These are phyloP conservation scores for Zangia roseola DNA, from an alignment of 768 basidiomycete genomes.

Conservation along the genomic window DNA sequence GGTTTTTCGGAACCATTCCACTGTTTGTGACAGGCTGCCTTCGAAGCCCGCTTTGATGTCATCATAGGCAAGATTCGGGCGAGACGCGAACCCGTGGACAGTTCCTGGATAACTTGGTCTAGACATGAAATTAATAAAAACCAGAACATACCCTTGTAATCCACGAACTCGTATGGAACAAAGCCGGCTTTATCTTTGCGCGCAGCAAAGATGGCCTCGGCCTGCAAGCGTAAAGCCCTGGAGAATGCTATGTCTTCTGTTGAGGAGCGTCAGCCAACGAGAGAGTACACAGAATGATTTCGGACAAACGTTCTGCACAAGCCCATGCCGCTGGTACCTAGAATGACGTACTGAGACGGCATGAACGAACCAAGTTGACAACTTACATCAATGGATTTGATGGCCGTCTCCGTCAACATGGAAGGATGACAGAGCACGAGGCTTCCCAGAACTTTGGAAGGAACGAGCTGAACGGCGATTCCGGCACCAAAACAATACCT, in stretches of 20 bases:
- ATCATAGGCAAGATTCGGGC: conserved; percentile 42
- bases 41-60: conserved; percentile 47
- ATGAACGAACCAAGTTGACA: neutral
- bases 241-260: conserved; percentile 36
- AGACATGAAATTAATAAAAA: neutral
- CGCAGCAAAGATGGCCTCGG: conserved; percentile 31
- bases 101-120: conserved; percentile 35
- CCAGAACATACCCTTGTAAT: conserved; percentile 34
- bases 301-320: conserved; percentile 36
- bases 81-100: conserved; percentile 46
- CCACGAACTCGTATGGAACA: conserved; percentile 36
- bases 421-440: conserved; percentile 45
- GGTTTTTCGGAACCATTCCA: conserved; percentile 44
- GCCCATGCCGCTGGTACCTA: conserved; percentile 33
- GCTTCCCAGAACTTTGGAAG: conserved; percentile 34
- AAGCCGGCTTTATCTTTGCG: conserved; percentile 28
- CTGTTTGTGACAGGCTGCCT: conserved; percentile 40
- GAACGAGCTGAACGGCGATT: conserved; percentile 27
- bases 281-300: neutral
- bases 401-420: conserved; percentile 24
- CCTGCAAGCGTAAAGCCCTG: conserved; percentile 22
- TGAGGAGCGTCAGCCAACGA: neutral
- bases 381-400: conserved; percentile 34
- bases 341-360: neutral
- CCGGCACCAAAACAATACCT: conserved; percentile 42